These are phyloP conservation scores for Termitomyces sp. DNA, from an alignment of 768 basidiomycete species.

Conservation along the genomic window DNA sequence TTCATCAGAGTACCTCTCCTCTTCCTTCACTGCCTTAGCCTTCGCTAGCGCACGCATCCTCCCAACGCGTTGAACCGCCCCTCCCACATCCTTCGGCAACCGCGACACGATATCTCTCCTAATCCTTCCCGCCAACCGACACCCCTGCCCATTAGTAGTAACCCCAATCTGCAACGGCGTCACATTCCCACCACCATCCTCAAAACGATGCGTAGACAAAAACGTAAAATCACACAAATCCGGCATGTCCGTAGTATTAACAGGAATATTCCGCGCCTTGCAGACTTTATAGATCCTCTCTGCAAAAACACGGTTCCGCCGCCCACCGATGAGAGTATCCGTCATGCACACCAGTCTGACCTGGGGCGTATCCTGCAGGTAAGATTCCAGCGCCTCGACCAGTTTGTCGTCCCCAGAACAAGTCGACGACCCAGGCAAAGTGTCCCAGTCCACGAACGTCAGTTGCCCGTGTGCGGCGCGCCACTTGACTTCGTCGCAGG, in stretches of 20 bases:
- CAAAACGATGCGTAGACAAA: conserved; percentile 79
- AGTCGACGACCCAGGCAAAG: conserved; percentile 31
- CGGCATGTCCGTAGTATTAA: conserved; percentile 87
- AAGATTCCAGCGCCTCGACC: conserved; percentile 39
- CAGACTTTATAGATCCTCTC: conserved; percentile 52
- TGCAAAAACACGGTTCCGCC: conserved; percentile 50
- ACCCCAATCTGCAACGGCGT: conserved; percentile 71
- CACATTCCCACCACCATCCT: conserved; percentile 37
- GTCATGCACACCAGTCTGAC: conserved; percentile 69
- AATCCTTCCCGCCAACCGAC: conserved; percentile 74
- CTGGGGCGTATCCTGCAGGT: conserved; percentile 27
- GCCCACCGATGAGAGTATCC: conserved; percentile 56
- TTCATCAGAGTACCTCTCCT: conserved; percentile 7
- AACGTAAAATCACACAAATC: conserved; percentile 88
- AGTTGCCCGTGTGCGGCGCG: conserved; percentile 53
- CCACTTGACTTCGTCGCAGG: conserved; percentile 73
- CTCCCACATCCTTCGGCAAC: conserved; percentile 67
- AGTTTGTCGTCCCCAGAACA: conserved; percentile 28
- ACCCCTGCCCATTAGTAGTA: conserved; percentile 90
- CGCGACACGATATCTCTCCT: conserved; percentile 75
- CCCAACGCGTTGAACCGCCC: conserved; percentile 71
- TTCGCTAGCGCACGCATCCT: conserved; percentile 52
- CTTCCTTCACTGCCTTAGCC: conserved; percentile 8
- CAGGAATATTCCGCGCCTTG: conserved; percentile 52
- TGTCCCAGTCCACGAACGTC: conserved; percentile 49